These are phyloP conservation scores for Penicillium flavigenum DNA, from an alignment of 495 filamentous ascomycete genomes.

Conservation along the genomic window DNA sequence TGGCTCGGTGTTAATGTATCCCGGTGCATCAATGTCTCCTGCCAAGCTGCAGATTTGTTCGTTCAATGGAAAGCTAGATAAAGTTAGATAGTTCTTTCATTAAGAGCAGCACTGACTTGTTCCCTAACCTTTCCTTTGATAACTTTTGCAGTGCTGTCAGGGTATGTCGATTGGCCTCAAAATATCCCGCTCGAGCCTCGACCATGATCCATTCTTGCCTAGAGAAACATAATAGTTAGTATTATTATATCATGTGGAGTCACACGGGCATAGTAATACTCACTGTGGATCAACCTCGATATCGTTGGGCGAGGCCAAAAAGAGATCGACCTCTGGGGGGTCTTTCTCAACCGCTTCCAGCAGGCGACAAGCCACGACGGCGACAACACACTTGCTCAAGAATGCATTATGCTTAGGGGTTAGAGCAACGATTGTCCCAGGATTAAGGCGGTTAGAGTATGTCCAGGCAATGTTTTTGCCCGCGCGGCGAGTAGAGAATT, in stretches of 20 bases:
- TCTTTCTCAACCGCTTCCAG: slow-evolving; percentile 58
- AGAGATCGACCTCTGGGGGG: slow-evolving; percentile 74
- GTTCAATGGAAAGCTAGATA: slow-evolving; percentile 56
- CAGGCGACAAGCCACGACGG: slow-evolving; percentile 70
- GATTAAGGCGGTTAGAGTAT: slow-evolving; percentile 68
- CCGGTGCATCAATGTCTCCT: slow-evolving; percentile 44
- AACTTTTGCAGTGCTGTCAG: slow-evolving; percentile 74
- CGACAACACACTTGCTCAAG: slow-evolving; percentile 63
- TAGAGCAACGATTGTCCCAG: slow-evolving; percentile 70
- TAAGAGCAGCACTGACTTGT: background rate
- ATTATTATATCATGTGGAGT: background rate
- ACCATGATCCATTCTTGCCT: slow-evolving; percentile 71
- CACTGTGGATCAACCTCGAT: slow-evolving; percentile 63
- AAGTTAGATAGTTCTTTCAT: slow-evolving; percentile 4
- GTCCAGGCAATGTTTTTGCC: slow-evolving; percentile 73
- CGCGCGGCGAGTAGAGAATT: slow-evolving; percentile 67
- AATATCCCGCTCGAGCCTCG: slow-evolving; percentile 68
- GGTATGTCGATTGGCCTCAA: slow-evolving; percentile 69
- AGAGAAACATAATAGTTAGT: background rate
- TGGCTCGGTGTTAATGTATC: slow-evolving; percentile 50
- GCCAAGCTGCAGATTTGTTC: slow-evolving; percentile 59
- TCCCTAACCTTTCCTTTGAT: slow-evolving; percentile 55
- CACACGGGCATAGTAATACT: background rate
- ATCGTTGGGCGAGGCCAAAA: slow-evolving; percentile 62
- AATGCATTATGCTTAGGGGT: slow-evolving; percentile 65